These are phyloP conservation scores for Fusarium vanettenii DNA, from an alignment of 2,329 filamentous ascomycete genomes.

Conservation along the genomic window DNA sequence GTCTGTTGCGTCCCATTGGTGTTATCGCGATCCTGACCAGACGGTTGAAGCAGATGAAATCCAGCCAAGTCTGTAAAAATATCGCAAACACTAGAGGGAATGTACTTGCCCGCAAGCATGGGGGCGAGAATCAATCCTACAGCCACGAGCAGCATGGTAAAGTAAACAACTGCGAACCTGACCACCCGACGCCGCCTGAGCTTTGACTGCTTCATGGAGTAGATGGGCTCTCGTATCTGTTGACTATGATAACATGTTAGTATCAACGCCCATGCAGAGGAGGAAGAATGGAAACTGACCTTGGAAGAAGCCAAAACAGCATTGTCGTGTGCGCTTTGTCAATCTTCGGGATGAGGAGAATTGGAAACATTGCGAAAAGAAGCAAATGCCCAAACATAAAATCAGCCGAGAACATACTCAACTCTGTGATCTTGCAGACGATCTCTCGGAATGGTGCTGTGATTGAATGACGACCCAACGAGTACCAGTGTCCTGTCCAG, in stretches of 20 bases:
- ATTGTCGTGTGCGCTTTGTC: background rate
- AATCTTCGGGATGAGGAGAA: background rate
- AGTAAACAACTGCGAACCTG: background rate
- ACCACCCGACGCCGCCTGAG: background rate
- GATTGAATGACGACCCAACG: background rate
- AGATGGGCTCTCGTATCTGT: background rate
- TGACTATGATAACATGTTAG: background rate
- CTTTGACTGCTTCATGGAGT: background rate
- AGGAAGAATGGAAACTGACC: background rate
- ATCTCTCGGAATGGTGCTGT: background rate
- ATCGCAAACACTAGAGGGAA: background rate
- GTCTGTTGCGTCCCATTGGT: background rate
- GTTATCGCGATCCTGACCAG: background rate
- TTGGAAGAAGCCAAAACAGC: constrained; percentile 1
- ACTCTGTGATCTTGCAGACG: background rate
- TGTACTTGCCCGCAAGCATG: background rate
- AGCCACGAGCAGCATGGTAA: background rate
- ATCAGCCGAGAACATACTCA: background rate
- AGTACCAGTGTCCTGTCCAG: background rate
- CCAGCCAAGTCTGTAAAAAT: background rate
- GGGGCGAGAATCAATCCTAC: background rate
- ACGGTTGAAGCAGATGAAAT: background rate
- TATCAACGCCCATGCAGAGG: no score
- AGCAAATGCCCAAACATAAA: background rate
- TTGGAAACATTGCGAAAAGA: background rate